phyloP scores from a whole-genome alignment of 2,329 filamentous ascomycete species.

The Graphilbum ipis-grandicollis region DNA sequence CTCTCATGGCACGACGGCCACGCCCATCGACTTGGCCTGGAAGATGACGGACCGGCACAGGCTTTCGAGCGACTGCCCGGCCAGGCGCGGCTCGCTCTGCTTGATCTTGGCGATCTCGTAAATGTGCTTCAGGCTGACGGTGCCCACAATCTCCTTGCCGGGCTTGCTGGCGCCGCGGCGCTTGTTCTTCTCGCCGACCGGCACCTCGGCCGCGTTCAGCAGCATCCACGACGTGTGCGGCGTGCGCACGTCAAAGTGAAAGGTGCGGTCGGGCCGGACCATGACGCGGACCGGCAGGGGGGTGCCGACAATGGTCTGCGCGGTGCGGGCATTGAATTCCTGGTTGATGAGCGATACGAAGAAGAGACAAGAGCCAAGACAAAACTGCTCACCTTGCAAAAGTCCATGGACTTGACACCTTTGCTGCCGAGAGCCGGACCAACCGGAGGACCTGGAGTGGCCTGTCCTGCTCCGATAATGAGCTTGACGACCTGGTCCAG shows the following conservation, averaged over 20 bases:
- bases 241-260: constrained; percentile 83
- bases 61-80: constrained; percentile 52
- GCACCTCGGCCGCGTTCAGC: constrained; percentile 63
- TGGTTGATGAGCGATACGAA: constrained; percentile 20
- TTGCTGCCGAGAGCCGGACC: constrained; percentile 93
- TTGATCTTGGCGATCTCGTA: constrained; percentile 98
- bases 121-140: constrained; percentile 81
- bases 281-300: constrained; percentile 83
- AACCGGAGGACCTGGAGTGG: constrained; percentile 85
- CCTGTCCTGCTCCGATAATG: constrained; percentile 91
- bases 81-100: constrained; percentile 57
- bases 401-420: constrained; percentile 98
- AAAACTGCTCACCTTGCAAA: constrained; percentile 63
- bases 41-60: constrained; percentile 58
- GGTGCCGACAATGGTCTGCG: constrained; percentile 64
- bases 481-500: constrained; percentile 79
- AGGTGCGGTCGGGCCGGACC: constrained; percentile 82
- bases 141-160: constrained; percentile 63
- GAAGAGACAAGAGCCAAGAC: background rate
- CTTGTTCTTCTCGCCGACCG: constrained; percentile 55
- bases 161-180: constrained; percentile 62
- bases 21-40: constrained; percentile 59
- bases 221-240: constrained; percentile 87
- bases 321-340: constrained; percentile 95
- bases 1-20: constrained; percentile 46